Base-by-base conservation (phyloP, 345 rosid species). In the Raphanus sativus region DNA sequence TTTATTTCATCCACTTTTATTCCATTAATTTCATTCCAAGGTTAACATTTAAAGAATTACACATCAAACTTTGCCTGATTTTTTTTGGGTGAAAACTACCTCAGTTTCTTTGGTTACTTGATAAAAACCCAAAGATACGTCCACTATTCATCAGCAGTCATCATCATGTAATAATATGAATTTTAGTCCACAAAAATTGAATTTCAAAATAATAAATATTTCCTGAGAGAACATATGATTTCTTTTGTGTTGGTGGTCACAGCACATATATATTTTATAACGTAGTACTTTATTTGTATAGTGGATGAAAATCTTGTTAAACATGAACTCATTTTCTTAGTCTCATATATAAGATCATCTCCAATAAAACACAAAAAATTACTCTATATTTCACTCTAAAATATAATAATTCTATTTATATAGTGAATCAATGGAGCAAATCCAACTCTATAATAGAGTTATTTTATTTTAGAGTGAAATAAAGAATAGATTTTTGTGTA, bases 221-320 rank as follows among this genome's bases (percentile, higher is more conserved):
- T 28, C 15, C 10, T 38, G 24, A 45, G 38, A 48, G 40, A 10
- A 25, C 38, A 69, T 16, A 52, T 32, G 8, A 8, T 1, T 67
- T 29, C 15, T 9, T 36, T 26, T 5, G 11, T 5, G 48, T 38
- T 38, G 56, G 25, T 54, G n/a, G 11, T 52, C 45, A 45, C 17
- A 30, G 45, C 68, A 34, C 5, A 16, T 28, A 42, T 8, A 58
- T 61, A 64, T 74, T 74, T 52, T 52, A 52, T 9, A 52, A 52
- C 12, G 0, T 33, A 38, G 10, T 50, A 13, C 11, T 42, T 13
- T 48, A 1, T 32, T 48, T 52, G 24, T 2, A 25, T 52, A 36
- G 62, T 36, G 67, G 34, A 58, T 28, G 45, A 58, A 66, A 67
- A 38, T 69, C 15, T 75, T 13, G 30, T 66, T 28, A 74, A 58